Conservation (phyloP, 1,139 yeast species). For the Sugiyamaella pinicola region DNA sequence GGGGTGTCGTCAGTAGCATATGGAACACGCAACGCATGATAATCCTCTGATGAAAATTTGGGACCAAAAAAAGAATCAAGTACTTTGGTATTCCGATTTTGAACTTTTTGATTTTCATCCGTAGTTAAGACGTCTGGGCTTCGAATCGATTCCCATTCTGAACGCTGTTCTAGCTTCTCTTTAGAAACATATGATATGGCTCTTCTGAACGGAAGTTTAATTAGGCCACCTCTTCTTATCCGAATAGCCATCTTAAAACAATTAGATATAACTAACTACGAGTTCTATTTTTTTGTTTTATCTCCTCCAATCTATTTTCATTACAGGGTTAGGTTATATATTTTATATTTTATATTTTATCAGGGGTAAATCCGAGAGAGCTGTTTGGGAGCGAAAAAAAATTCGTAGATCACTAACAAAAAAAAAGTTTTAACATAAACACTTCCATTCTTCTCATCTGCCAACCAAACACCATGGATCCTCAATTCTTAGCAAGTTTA, state of each 20-base stretch:
- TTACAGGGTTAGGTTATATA: slow-evolving; percentile 13
- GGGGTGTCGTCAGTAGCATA: slow-evolving; percentile 32
- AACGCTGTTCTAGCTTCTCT: too few species aligned
- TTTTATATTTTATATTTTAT: too few species aligned
- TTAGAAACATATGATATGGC: slow-evolving; percentile 12
- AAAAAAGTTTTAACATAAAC: slow-evolving; percentile 13
- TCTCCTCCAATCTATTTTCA: too few species aligned
- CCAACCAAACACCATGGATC: slow-evolving; percentile 56
- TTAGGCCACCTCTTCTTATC: not conserved
- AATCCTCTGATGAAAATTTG: not conserved
- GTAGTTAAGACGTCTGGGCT: too few species aligned
- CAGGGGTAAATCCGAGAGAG: slow-evolving; percentile 6
- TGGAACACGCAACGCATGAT: slow-evolving; percentile 19
- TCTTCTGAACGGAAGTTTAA: slow-evolving; percentile 1
- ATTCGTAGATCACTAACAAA: slow-evolving; percentile 9
- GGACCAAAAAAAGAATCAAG: not conserved
- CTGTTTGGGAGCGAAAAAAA: slow-evolving; percentile 1
- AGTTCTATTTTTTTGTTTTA: too few species aligned
- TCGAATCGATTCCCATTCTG: too few species aligned
- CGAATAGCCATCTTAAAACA: slow-evolving; percentile 2
- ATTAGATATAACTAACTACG: not conserved
- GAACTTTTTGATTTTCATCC: too few species aligned
- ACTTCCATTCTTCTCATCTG: slow-evolving; percentile 20
- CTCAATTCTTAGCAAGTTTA: slow-evolving; percentile 65
- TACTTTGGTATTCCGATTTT: not conserved